Percentiles rank a stretch among this genome's conserved stretches.
Conservation (phyloP, 2,329 filamentous ascomycete species). For the Colletotrichum horii region DNA sequence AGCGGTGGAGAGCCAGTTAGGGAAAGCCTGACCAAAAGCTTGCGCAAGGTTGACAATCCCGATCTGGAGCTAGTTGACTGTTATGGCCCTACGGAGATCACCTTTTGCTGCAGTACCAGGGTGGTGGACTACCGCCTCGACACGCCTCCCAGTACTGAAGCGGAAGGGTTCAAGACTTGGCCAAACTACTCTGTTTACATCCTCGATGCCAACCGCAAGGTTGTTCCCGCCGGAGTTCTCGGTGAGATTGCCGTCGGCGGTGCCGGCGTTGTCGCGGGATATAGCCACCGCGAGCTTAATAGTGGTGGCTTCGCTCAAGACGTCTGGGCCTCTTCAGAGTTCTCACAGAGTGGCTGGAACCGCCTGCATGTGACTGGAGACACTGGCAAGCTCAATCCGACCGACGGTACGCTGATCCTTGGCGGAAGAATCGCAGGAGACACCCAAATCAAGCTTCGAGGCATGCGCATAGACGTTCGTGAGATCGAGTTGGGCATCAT, state of each 20-base stretch:
- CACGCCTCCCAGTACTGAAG: constrained; percentile 6
- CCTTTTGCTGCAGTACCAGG: constrained; percentile 12
- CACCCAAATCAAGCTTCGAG: constrained; percentile 37
- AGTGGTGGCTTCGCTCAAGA: background rate
- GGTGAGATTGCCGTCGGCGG: constrained; percentile 38
- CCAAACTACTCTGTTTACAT: constrained; percentile 45
- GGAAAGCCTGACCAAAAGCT: background rate
- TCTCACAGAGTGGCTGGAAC: background rate
- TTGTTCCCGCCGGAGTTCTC: constrained; percentile 40
- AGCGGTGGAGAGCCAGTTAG: constrained; percentile 22
- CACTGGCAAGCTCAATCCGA: background rate
- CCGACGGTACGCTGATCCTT: constrained; percentile 4
- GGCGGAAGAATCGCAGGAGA: constrained; percentile 43
- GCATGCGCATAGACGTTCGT: constrained; percentile 42
- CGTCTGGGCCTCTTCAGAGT: background rate
- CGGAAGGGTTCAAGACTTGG: constrained; percentile 20
- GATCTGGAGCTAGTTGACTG: background rate
- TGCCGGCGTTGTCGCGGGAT: constrained; percentile 34
- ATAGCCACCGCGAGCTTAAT: constrained; percentile 28
- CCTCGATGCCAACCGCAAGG: constrained; percentile 36
- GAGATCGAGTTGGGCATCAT: constrained; percentile 36
- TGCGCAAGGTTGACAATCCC: constrained; percentile 20
- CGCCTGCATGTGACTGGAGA: background rate
- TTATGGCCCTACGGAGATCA: constrained; percentile 37
- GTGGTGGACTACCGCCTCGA: constrained; percentile 22